A percentile compares a stretch with the other conserved stretches of the same genome.
Conservation (phyloP, 108 stramenopile genomes). For the Stephanodiscus minutulus region DNA sequence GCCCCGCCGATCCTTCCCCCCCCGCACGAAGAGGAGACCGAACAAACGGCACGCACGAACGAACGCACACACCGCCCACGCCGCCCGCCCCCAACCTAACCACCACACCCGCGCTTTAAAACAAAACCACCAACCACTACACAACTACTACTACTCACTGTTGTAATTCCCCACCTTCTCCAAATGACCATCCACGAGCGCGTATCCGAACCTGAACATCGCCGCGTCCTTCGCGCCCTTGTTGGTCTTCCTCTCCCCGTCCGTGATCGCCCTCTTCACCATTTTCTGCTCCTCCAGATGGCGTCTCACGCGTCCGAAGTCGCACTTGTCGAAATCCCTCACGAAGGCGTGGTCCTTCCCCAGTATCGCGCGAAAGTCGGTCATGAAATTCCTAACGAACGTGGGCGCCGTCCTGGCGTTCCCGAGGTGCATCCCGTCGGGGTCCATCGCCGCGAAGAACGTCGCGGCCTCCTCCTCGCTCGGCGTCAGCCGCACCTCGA, state of each 20-base stretch:
- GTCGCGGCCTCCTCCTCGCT: constrained; percentile 98
- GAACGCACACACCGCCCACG: too few species aligned
- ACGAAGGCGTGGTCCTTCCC: constrained; percentile 71
- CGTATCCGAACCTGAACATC: constrained; percentile 86
- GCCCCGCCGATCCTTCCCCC: too few species aligned
- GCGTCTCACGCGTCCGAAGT: constrained; percentile 89
- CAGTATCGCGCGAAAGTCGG: constrained; percentile 82
- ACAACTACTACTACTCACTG: constrained; percentile 37
- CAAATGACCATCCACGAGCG: constrained; percentile 96
- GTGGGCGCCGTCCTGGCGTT: constrained; percentile 90
- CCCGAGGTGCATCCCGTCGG: constrained; percentile 94
- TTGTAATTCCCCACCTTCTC: constrained; percentile 94
- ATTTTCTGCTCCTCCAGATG: constrained; percentile 90
- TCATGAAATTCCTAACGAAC: constrained; percentile 97
- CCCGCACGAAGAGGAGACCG: too few species aligned
- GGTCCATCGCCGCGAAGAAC: constrained; percentile 96
- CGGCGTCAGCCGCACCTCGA: constrained; percentile 84
- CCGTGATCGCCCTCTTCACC: constrained; percentile 92
- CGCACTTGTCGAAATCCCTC: constrained; percentile 91
- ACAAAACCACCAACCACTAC: neutral
- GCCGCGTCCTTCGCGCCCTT: constrained; percentile 87
- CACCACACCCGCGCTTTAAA: neutral
- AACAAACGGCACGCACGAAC: too few species aligned
- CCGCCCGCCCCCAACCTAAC: too few species aligned
- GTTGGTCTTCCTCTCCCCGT: constrained; percentile 89